Evolutionary conservation across 2,329 filamentous ascomycete genomes (phyloP), one percentile per base, ranked within the genome.

Genomic region (Cordyceps pruinosa): DNA sequence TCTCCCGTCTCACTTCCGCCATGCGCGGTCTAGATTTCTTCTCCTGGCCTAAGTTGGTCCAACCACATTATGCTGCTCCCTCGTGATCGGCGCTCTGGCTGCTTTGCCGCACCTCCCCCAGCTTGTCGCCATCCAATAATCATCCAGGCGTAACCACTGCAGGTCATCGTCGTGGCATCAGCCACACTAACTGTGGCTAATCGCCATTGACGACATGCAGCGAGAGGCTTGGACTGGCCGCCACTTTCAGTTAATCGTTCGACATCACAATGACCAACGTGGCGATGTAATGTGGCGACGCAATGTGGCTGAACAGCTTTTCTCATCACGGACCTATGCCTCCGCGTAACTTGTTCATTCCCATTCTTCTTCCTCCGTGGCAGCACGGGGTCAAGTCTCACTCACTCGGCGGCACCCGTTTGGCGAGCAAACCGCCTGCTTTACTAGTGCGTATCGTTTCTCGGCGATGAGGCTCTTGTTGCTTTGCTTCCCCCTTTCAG

Each of bases 161-260:
- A n/a, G n/a, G n/a, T n/a, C n/a, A n/a, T n/a, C n/a, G n/a, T n/a
- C n/a, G n/a, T n/a, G n/a, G n/a, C n/a, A n/a, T n/a, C 30, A 55
- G 52, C 52, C 52, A 55, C 42, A 41, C 15, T 19, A 42, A 44
- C 30, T 55, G 52, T 55, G 52, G 52, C 52, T 47, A 37, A 42
- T 47, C 30, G n/a, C n/a, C n/a, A n/a, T n/a, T n/a, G n/a, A n/a
- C n/a, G n/a, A 9, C 30, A 21, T 39, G 50, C 15, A 44, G n/a
- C n/a, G n/a, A 26, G 39, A 26, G 30, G 41, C 28, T n/a, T 46
- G 41, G 7, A 26, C 49, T 23, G 35, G 4, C 23, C 26, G 21
- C 34, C 47, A 34, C 12, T 23, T n/a, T n/a, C n/a, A n/a, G n/a
- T n/a, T n/a, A 21, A 17, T 13, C 17, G 35, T 23, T 19, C 30